Conservation (phyloP, 2,329 filamentous ascomycete species). For the Cercospora berteroae region DNA sequence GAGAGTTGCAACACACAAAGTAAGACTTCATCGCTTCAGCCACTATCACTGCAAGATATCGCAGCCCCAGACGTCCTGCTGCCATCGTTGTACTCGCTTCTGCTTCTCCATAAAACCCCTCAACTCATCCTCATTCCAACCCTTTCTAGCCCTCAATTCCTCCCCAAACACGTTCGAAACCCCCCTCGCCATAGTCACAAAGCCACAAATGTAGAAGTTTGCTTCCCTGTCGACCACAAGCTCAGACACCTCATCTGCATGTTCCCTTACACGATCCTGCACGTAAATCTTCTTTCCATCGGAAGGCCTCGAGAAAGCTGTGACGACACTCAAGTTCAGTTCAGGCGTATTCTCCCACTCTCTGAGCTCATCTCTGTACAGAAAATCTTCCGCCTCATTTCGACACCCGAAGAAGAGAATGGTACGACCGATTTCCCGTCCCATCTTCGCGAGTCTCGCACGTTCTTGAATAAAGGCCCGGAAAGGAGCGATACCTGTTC, state of each 20-base stretch:
- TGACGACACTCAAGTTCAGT: constrained; percentile 32
- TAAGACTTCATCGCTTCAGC: background rate
- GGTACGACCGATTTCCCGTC: constrained; percentile 27
- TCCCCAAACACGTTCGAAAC: constrained; percentile 37
- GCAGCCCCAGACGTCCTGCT: constrained; percentile 32
- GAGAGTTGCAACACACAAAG: background rate
- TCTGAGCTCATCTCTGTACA: constrained; percentile 30
- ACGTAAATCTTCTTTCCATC: constrained; percentile 38
- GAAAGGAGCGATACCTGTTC: constrained; percentile 53
- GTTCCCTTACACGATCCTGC: constrained; percentile 40
- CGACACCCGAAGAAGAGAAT: constrained; percentile 37
- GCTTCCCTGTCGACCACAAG: constrained; percentile 38
- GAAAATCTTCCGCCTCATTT: constrained; percentile 32
- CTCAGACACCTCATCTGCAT: constrained; percentile 32
- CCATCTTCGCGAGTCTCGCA: constrained; percentile 36
- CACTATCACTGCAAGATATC: background rate
- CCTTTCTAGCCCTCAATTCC: constrained; percentile 14
- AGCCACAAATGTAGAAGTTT: constrained; percentile 46
- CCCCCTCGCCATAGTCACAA: constrained; percentile 46
- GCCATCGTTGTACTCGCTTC: constrained; percentile 28
- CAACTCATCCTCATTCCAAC: constrained; percentile 21
- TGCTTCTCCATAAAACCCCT: constrained; percentile 27
- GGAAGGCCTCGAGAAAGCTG: constrained; percentile 37
- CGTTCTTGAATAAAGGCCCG: constrained; percentile 47
- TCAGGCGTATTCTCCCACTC: constrained; percentile 25